Base-by-base conservation (phyloP, 2,329 filamentous ascomycete genomes). In the Alternaria alternata region DNA sequence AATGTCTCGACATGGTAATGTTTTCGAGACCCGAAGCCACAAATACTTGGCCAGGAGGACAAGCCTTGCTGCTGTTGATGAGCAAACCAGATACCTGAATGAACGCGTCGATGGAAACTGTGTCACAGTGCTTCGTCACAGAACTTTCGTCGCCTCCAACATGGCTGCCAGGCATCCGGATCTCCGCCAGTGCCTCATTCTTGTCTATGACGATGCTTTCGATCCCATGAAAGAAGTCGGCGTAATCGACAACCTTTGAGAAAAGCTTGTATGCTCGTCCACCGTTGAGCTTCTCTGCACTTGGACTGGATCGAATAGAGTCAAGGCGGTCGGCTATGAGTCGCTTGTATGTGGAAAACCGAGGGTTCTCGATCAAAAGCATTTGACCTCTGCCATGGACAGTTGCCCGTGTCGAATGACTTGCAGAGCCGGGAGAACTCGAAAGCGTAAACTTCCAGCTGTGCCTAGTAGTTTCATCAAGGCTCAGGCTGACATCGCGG, bases 51-150 rank as follows among this genome's bases (percentile, higher is more conserved):
- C 55, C 61, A 18, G 34, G 51, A 28, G 30, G 42, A 16, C 55
- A 59, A 42, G 51, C 56, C 18, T 63, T 58, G 24, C 66, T 66
- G 44, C 57, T 69, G 30, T 69, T 69, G 36, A 69, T 62, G 12
- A 68, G 55, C 16, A 69, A 49, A 9, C 67, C 67, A 7, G 61
- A 61, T 3, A 67, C 65, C n/a, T 62, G 58, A 16, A 68, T 68
- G 34, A 69, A 69, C 11, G 54, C 49, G 41, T 69, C 67, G 20
- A 69, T 51, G 20, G 59, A 54, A 3, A 65, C 59, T n/a, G 67
- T 60, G 28, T 67, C 67, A 34, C 61, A 69, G 22, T 42, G 36
- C 11, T 51, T 32, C 6, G 20, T 51, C 3, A 54, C 63, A 7
- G 63, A 47, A 34, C 63, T 68, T 36, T 67, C 67, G 9, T 63